Evolutionary conservation across 139 green algal species (phyloP).

Genomic region (Chloropicon primus): DNA sequence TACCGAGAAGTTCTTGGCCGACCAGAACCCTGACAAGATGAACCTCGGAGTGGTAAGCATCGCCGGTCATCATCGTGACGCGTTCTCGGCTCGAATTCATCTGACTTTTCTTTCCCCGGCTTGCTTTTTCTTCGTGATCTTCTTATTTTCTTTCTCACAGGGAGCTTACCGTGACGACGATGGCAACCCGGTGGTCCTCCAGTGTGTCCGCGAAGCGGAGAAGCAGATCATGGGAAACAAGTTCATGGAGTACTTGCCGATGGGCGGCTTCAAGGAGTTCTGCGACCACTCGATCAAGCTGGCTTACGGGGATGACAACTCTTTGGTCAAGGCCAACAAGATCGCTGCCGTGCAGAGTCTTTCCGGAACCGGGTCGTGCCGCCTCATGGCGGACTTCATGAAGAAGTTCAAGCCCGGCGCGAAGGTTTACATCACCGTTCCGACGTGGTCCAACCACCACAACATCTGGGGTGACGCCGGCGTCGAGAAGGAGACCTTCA

Average conservation of each 20-base stretch:
- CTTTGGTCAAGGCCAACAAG: slow-evolving; percentile 11
- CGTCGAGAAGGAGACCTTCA: slow-evolving; percentile 30
- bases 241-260: slow-evolving; percentile 54
- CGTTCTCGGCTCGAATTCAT: no score
- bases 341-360: slow-evolving; percentile 69
- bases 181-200: slow-evolving; percentile 69
- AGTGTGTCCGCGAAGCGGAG: slow-evolving; percentile 71
- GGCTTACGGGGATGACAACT: slow-evolving; percentile 55
- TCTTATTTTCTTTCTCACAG: slow-evolving; percentile 14
- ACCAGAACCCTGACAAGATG: slow-evolving; percentile 65
- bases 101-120: no score
- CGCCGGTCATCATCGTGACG: background rate
- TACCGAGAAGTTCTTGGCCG: slow-evolving; percentile 33
- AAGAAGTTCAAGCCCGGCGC: slow-evolving; percentile 7
- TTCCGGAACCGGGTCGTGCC: slow-evolving; percentile 62
- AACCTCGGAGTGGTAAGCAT: slow-evolving; percentile 72
- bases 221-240: slow-evolving; percentile 21
- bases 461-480: slow-evolving; percentile 49
- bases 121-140: no score
- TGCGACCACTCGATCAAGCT: slow-evolving; percentile 55
- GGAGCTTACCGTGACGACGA: slow-evolving; percentile 71
- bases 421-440: slow-evolving; percentile 10
- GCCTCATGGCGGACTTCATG: slow-evolving; percentile 74
- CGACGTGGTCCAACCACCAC: slow-evolving; percentile 54
- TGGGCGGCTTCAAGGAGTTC: slow-evolving; percentile 61